phyloP scores from a whole-genome alignment of 768 basidiomycete genomes.

The Lactifluus echinatus region DNA sequence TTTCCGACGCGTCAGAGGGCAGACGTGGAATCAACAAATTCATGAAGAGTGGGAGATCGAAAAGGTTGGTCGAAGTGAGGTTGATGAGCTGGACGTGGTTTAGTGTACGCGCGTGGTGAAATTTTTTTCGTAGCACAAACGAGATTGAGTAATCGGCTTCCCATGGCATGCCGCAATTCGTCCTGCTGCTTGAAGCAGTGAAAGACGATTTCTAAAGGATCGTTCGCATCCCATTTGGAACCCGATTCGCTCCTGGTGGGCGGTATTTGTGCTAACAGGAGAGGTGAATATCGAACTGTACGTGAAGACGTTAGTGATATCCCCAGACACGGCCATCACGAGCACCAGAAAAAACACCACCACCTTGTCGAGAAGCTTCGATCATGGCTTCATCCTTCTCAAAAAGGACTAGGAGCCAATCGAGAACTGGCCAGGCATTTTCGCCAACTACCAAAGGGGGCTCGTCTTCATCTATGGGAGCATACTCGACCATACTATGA shows the following conservation, averaged over 20 bases:
- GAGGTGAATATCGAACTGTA: slow-evolving; percentile 39
- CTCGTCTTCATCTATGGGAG: slow-evolving; percentile 23
- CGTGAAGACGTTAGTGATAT: not conserved
- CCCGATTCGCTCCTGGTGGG: slow-evolving; percentile 38
- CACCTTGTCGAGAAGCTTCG: slow-evolving; percentile 32
- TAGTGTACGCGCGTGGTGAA: not conserved
- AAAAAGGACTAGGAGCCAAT: slow-evolving; percentile 58
- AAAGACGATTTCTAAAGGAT: slow-evolving; percentile 39
- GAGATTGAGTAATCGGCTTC: slow-evolving; percentile 26
- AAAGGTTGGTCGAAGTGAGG: slow-evolving; percentile 26
- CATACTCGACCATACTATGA: slow-evolving; percentile 24
- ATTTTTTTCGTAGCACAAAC: slow-evolving; percentile 21
- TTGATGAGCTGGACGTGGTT: slow-evolving; percentile 27
- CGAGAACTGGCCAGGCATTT: slow-evolving; percentile 63
- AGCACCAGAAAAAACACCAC: slow-evolving; percentile 12
- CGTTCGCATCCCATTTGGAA: slow-evolving; percentile 47
- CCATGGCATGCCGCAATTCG: slow-evolving; percentile 19
- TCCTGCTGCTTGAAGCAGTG: slow-evolving; percentile 25
- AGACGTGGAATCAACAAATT: slow-evolving; percentile 26
- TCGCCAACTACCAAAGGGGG: slow-evolving; percentile 38
- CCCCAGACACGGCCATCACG: not conserved
- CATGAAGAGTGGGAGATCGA: slow-evolving; percentile 29
- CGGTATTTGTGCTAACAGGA: slow-evolving; percentile 54
- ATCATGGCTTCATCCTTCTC: slow-evolving; percentile 51
- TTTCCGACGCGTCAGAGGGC: slow-evolving; percentile 18